Evolutionary conservation across 2,329 filamentous ascomycete species (phyloP).

Genomic region (Amauroascus niger): DNA sequence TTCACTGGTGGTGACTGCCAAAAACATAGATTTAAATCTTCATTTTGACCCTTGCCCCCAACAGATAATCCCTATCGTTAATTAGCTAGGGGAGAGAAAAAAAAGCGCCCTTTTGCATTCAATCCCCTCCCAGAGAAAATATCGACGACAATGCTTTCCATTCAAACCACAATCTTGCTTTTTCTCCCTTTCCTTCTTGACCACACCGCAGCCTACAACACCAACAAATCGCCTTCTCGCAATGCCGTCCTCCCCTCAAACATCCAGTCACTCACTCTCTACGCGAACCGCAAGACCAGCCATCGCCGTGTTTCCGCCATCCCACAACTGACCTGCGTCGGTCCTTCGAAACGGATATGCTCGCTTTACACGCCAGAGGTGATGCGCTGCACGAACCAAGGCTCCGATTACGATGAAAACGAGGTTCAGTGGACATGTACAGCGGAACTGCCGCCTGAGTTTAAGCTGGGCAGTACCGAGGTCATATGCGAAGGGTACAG

Average conservation of each 20-base stretch:
- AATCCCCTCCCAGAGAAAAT: background rate
- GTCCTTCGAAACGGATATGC: conserved; percentile 52
- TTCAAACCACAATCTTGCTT: background rate
- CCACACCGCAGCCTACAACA: conserved; percentile 14
- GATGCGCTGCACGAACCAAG: conserved; percentile 84
- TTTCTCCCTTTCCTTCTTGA: conserved; percentile 16
- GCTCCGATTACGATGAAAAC: conserved; percentile 64
- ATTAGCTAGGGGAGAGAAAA: no score
- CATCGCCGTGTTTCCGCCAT: conserved; percentile 66
- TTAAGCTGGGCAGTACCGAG: conserved; percentile 74
- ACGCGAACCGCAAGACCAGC: conserved; percentile 56
- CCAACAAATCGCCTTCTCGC: conserved; percentile 24
- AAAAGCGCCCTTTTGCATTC: no score
- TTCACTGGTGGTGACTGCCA: no score
- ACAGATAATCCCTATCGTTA: background rate
- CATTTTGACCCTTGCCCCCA: background rate
- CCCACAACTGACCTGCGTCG: conserved; percentile 70
- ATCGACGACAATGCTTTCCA: conserved; percentile 4
- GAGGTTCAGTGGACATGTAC: conserved; percentile 89
- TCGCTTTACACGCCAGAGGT: conserved; percentile 63
- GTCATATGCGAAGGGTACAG: conserved; percentile 88
- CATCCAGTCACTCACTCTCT: conserved; percentile 71
- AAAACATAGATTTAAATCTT: no score
- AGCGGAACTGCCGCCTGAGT: conserved; percentile 51
- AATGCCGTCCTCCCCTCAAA: conserved; percentile 36